Evolutionary conservation across 768 basidiomycete species (phyloP), one percentile per base, ranked within the genome.

Genomic region (Kockovaella imperatae): DNA sequence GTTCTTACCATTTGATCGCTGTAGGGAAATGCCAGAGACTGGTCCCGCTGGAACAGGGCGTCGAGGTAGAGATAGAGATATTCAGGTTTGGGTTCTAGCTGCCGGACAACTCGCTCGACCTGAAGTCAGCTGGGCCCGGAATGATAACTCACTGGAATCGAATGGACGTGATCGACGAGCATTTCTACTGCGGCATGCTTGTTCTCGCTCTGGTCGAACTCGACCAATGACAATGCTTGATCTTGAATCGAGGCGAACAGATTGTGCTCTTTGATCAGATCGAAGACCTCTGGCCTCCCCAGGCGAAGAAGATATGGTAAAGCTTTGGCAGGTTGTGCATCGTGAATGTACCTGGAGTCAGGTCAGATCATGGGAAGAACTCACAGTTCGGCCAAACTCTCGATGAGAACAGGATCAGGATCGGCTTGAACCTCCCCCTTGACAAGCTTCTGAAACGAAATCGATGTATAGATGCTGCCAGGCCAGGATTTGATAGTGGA

Each of bases 61-160:
- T 95, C 89, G 32, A 99, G 79, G 71, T 97, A 97, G 50, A 90
- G 76, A 73, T 91, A 96, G 10, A 97, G 78, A 69, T 87, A 95
- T 47, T 81, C 77, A 3, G 86, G 82, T 45, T 81, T 77, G 35
- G 73, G 74, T 52, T 81, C 78, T 18, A 99, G 77, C 67, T 97
- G 93, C 46, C 83, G 79, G 7, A 97, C 87, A 0, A 97, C 93
- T 21, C 87, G 78, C 11, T 79, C 78, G 34, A 88, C 83, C 93
- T 96, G 45, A 15, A 7, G 2, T 17, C 18, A 45, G 52, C 38
- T 56, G 53, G 38, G 6, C 40, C 10, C 17, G 32, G 30, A 4
- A 8, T 7, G 17, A 4, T 7, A 18, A 75, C 82, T 54, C 48
- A 90, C 93, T 3, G 91, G 89, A 64, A 99, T 96, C 13, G 93